Evolutionary conservation across 1,139 yeast genomes (phyloP), one percentile per base, ranked within the genome.

Genomic region (Sugiyamaella paludigena): DNA sequence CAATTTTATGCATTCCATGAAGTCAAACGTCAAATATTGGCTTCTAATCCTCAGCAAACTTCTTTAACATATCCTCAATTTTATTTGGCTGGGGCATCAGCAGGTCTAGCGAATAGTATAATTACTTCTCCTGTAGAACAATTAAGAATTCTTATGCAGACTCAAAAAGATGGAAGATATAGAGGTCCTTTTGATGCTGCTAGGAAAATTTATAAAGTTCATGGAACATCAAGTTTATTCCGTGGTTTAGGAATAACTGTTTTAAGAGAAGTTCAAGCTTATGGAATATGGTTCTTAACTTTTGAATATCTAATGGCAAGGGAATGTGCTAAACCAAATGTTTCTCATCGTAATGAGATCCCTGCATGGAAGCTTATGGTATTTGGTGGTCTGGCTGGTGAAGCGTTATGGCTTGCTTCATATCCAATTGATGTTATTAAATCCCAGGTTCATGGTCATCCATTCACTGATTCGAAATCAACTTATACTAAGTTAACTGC

Each of bases 1-100:
- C 89, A 84, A 61, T 84, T 84, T 63, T 84, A 83, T 58, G 88
- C 91, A 4, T 85, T 84, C 62, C 88, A 83, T 61, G 94, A 84
- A 61, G 79, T 88, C 29, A 81, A 81, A 60, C 71, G 94, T 53
- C 86, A 79, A 61, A 59, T 84, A 8, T 61, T 56, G 24, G 49
- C 57, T 4, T 49, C 45, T 43, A 58, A 53, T 29, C 36, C 32
- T 36, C 44, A 49, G 58, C 4, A 68, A 66, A 24, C 71, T 71
- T 37, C 34, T 2, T 66, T 83, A 50, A 77, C 77, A 38, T 70
- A 79, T 38, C 77, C 80, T 1, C 87, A 84, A 56, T 80, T 83
- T 37, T 85, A 84, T 62, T 53, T 80, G 11, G 82, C 88, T 2
- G 95, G 95, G 19, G 88, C 89, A 0, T 69, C 74, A 53, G 91